phyloP scores from a whole-genome alignment of 1,284 basidiomycete genomes.

The Neolentinus lepideus region DNA sequence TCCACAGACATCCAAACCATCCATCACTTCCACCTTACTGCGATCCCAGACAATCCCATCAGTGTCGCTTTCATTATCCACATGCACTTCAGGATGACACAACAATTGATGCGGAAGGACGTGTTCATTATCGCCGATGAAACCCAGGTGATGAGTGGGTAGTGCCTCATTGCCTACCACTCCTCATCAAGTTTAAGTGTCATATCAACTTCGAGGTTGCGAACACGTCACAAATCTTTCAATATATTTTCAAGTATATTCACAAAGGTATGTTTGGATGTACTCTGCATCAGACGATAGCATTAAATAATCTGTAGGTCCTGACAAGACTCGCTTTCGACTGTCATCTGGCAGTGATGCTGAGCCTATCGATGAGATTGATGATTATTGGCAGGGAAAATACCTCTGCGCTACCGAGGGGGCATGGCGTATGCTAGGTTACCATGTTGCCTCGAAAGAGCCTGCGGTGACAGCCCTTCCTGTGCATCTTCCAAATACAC shows the following conservation, averaged over 20 bases:
- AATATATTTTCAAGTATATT: slow-evolving; percentile 33
- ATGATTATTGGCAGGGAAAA: slow-evolving; percentile 22
- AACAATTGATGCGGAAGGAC: slow-evolving; percentile 15
- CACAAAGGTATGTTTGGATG: slow-evolving; percentile 23
- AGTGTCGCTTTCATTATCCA: slow-evolving; percentile 26
- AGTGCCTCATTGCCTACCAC: slow-evolving; percentile 23
- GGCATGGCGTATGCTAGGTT: slow-evolving; percentile 27
- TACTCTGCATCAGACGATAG: not conserved
- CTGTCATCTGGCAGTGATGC: slow-evolving; percentile 2
- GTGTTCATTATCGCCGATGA: slow-evolving; percentile 19
- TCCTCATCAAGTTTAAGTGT: slow-evolving; percentile 22
- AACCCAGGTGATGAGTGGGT: slow-evolving; percentile 18
- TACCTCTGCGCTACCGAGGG: slow-evolving; percentile 28
- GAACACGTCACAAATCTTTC: slow-evolving; percentile 22
- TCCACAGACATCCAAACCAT: slow-evolving; percentile 19
- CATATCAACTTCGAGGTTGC: slow-evolving; percentile 31
- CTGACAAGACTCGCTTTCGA: slow-evolving; percentile 10
- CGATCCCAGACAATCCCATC: slow-evolving; percentile 3
- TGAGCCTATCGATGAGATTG: slow-evolving; percentile 22
- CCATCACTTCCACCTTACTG: slow-evolving; percentile 10
- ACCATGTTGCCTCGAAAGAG: slow-evolving; percentile 21
- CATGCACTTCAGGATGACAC: slow-evolving; percentile 16
- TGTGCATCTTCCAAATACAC: slow-evolving; percentile 19
- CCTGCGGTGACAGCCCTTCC: slow-evolving; percentile 24
- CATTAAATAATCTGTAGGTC: slow-evolving; percentile 5